Evolutionary conservation across 139 green algal species (phyloP), one percentile per base, ranked within the genome.

Genomic region (Ettlia oleoabundans): DNA sequence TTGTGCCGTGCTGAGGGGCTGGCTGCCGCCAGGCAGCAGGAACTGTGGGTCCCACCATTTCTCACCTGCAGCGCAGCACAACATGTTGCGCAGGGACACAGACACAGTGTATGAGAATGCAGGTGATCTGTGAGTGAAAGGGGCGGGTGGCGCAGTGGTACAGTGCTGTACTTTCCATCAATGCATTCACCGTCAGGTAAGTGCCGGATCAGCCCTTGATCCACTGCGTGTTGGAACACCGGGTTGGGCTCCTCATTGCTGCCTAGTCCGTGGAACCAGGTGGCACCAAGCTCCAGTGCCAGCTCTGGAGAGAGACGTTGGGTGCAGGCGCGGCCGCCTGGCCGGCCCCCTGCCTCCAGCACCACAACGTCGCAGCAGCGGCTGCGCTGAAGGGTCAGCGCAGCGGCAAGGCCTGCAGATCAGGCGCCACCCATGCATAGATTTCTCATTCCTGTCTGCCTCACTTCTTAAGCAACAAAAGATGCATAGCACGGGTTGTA

Each of bases 191-290:
- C 42, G 21, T 47, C 32, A 2, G 78, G 78, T 15, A 41, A 33
- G 32, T 19, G 28, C 0, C 22, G 9, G 37, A 77, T 83, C 7
- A 83, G n/a, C 2, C 78, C 78, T 2, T 41, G 33, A 13, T 63
- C 47, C 33, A 83, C 30, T 6, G 78, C 78, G 2, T 77, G 33
- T 15, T 4, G 19, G 8, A 76, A 77, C 0, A 84, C 38, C 8
- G 79, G 79, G 79, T 84, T 84, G 22, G 38, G 67, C 22, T 32
- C 30, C 5, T 51, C 52, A 2, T 22, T 5, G 24, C 19, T 37
- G 21, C 67, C 79, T 18, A 78, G n/a, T 3, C 79, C 79, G 37
- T 84, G 79, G 9, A 84, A 41, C 79, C 79, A 84, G n/a, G 79
- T 84, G 38, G 79, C 79, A 22, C 79, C 79, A 32, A 78, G 18